Conservation (phyloP, 2,329 filamentous ascomycete species). For the Neoarthrinium moseri region DNA sequence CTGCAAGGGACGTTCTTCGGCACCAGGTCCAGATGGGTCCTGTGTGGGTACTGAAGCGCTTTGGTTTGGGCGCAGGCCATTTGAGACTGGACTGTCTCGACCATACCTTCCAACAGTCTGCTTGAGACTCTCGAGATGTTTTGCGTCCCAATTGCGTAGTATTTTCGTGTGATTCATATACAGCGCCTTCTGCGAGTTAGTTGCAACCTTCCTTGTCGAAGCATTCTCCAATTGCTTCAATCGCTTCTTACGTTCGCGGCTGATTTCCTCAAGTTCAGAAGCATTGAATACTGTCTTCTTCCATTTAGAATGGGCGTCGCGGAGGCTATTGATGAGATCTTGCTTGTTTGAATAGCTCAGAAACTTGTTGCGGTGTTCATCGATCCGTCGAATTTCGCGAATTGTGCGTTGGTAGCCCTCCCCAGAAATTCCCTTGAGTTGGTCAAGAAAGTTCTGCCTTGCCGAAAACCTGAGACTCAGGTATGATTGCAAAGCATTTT, state of each 20-base stretch:
- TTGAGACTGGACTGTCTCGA: neutral
- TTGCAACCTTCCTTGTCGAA: too few relatives aligned
- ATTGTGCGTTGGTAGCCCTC: neutral
- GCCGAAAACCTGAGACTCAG: neutral
- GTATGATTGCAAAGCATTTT: neutral
- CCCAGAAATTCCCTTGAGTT: neutral
- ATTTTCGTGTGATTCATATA: neutral
- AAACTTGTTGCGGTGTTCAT: neutral
- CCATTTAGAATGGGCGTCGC: neutral
- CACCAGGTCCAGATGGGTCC: too few relatives aligned
- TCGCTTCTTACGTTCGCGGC: neutral
- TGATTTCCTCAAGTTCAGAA: neutral
- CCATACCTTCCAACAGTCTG: neutral
- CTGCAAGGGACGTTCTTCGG: too few relatives aligned
- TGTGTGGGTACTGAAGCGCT: too few relatives aligned
- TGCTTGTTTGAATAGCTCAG: neutral
- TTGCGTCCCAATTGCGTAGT: neutral
- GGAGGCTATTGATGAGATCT: neutral
- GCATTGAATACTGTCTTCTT: neutral
- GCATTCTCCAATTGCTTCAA: neutral
- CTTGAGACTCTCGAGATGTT: neutral
- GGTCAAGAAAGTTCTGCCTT: neutral
- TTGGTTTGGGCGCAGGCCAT: neutral
- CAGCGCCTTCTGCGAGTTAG: too few relatives aligned
- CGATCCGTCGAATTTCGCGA: conserved; percentile 1